Conservation (phyloP, 148 eudicot genomes). For the Bassia scoparia region DNA sequence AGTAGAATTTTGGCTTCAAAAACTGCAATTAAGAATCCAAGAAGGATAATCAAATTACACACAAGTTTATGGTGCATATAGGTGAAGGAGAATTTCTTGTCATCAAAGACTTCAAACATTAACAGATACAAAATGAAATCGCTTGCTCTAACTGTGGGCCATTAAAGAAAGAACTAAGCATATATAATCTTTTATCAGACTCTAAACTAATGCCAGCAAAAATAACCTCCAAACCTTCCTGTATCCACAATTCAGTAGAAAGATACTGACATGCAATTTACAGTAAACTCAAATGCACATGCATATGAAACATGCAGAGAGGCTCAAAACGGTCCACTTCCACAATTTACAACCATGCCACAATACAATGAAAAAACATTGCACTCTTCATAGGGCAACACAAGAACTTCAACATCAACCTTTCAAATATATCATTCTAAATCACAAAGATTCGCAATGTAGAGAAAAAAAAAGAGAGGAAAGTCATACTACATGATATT, state of each 20-base stretch:
- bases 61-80: not conserved
- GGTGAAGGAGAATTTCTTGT: not conserved
- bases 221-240: not conserved
- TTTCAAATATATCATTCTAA: not conserved
- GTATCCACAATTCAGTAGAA: not conserved
- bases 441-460: not conserved
- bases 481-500: conserved; percentile 41
- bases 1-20: conserved; percentile 45
- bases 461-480: not conserved
- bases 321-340: not conserved
- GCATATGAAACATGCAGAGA: not conserved
- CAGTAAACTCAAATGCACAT: not conserved
- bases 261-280: not conserved
- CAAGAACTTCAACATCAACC: not conserved
- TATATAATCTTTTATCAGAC: not conserved
- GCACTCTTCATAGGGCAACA: not conserved
- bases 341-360: not conserved
- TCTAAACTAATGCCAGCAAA: not conserved
- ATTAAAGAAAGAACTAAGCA: not conserved
- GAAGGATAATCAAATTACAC: not conserved
- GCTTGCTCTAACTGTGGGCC: not conserved
- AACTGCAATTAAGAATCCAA: conserved; percentile 26
- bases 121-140: not conserved
- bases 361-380: not conserved
- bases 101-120: not conserved